A percentile compares a stretch with the other conserved stretches of the same genome.
These are phyloP conservation scores for Teunomyces barrocoloradensis DNA, from an alignment of 805 yeast species.

Conservation along the genomic window DNA sequence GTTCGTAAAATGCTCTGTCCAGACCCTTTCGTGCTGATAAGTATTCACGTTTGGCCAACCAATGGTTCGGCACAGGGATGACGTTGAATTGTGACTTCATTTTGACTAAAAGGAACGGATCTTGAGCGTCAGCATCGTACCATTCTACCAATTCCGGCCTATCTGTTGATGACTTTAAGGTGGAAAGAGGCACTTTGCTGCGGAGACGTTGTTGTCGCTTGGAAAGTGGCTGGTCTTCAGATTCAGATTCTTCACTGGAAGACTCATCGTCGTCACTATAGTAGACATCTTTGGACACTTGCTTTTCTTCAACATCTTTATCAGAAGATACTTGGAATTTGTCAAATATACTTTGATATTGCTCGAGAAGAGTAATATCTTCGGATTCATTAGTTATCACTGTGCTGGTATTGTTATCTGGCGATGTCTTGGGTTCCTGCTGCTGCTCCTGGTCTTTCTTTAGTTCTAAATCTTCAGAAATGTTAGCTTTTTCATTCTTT, in stretches of 20 bases:
- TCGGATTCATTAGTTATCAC: background rate
- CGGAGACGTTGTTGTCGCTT: conserved; percentile 51
- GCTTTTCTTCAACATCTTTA: conserved; percentile 3
- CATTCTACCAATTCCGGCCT: conserved; percentile 80
- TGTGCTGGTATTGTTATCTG: background rate
- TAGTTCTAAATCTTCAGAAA: background rate
- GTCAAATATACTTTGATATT: conserved; percentile 21
- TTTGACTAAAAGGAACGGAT: conserved; percentile 64
- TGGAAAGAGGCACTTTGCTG: conserved; percentile 62
- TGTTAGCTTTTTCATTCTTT: background rate
- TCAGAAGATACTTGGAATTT: conserved; percentile 8
- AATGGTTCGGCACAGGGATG: conserved; percentile 79
- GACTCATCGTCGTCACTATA: conserved; percentile 20
- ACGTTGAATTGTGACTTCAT: conserved; percentile 64
- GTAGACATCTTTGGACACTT: conserved; percentile 7
- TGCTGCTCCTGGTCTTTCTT: background rate
- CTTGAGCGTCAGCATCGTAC: conserved; percentile 82
- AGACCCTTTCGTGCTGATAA: conserved; percentile 62
- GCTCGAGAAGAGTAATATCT: conserved; percentile 12
- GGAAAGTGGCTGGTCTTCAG: conserved; percentile 26
- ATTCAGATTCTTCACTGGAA: conserved; percentile 18
- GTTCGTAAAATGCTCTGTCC: conserved; percentile 67
- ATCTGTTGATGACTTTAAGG: conserved; percentile 56
- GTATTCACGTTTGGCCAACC: conserved; percentile 79
- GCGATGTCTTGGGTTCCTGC: background rate